phyloP scores from a whole-genome alignment of 208 protist species.

The Kentomonas sorsogonicus region DNA sequence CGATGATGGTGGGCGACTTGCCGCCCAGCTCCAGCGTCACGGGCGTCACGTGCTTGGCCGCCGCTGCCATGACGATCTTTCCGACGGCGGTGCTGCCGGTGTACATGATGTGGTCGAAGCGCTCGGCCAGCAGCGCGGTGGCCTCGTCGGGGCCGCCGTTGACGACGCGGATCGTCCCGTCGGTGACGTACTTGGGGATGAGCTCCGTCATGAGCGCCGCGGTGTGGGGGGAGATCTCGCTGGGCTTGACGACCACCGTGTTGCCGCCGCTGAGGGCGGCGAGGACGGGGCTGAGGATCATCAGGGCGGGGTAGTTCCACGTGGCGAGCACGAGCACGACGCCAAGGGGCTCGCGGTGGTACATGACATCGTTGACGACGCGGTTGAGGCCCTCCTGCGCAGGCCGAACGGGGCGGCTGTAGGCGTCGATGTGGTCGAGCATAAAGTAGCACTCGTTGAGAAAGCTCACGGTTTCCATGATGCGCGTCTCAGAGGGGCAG shows the following conservation, averaged over 20 bases:
- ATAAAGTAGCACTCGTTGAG: slow-evolving; percentile 22
- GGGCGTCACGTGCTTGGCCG: slow-evolving; percentile 85
- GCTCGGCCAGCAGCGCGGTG: slow-evolving; percentile 52
- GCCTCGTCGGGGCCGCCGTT: slow-evolving; percentile 60
- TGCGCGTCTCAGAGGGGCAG: slow-evolving; percentile 11
- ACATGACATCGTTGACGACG: slow-evolving; percentile 23
- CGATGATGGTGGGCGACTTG: slow-evolving; percentile 89
- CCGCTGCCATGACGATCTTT: slow-evolving; percentile 73
- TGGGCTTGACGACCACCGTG: slow-evolving; percentile 87
- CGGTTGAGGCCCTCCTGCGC: slow-evolving; percentile 24
- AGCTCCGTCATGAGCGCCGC: slow-evolving; percentile 50
- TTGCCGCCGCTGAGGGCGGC: slow-evolving; percentile 89
- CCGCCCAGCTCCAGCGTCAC: slow-evolving; percentile 93
- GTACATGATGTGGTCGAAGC: slow-evolving; percentile 93
- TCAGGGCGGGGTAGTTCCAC: slow-evolving; percentile 91
- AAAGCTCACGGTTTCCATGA: slow-evolving; percentile 25
- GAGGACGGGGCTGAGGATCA: slow-evolving; percentile 64
- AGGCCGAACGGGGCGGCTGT: neutral
- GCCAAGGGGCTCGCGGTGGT: slow-evolving; percentile 69
- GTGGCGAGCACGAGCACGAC: slow-evolving; percentile 86
- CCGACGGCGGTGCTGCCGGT: slow-evolving; percentile 71
- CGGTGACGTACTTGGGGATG: slow-evolving; percentile 64
- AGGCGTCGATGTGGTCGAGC: slow-evolving; percentile 27
- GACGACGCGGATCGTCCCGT: slow-evolving; percentile 37
- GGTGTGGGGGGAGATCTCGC: slow-evolving; percentile 39